These are phyloP conservation scores for Acer campestre DNA, from an alignment of 345 rosid genomes.

Conservation along the genomic window DNA sequence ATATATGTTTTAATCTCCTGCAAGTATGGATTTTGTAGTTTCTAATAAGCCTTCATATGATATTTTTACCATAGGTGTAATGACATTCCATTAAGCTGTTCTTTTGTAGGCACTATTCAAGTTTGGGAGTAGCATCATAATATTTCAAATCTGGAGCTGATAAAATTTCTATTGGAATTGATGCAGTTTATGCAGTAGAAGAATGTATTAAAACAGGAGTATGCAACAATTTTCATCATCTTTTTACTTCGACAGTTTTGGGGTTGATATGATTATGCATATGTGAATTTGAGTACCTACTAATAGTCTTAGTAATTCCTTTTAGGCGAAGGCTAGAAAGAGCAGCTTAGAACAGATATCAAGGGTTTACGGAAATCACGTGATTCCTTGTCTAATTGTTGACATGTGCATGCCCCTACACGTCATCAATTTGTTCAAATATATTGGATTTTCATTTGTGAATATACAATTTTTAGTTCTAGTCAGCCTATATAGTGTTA, in stretches of 20 bases:
- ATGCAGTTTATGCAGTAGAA: conserved; percentile 92
- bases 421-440: background rate
- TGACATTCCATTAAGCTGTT: conserved; percentile 7
- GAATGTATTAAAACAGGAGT: conserved; percentile 83
- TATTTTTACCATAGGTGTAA: too few relatives aligned
- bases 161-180: conserved; percentile 95
- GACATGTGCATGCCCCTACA: background rate
- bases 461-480: background rate
- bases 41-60: background rate
- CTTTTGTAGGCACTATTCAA: conserved; percentile 79
- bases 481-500: background rate
- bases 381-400: conserved; percentile 31
- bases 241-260: conserved; percentile 3
- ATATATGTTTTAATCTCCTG: background rate
- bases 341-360: conserved; percentile 95
- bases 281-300: background rate
- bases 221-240: conserved; percentile 28
- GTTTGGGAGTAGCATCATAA: conserved; percentile 97
- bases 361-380: conserved; percentile 96
- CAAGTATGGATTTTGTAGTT: background rate
- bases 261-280: conserved; percentile 3
- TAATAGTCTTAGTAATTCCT: conserved; percentile 25
- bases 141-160: conserved; percentile 98
- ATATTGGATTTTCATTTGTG: background rate
- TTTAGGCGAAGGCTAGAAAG: conserved; percentile 79